Evolutionary conservation across 192 early-diverging fungal species (phyloP).

Genomic region (Irineochytrium annulatum): DNA sequence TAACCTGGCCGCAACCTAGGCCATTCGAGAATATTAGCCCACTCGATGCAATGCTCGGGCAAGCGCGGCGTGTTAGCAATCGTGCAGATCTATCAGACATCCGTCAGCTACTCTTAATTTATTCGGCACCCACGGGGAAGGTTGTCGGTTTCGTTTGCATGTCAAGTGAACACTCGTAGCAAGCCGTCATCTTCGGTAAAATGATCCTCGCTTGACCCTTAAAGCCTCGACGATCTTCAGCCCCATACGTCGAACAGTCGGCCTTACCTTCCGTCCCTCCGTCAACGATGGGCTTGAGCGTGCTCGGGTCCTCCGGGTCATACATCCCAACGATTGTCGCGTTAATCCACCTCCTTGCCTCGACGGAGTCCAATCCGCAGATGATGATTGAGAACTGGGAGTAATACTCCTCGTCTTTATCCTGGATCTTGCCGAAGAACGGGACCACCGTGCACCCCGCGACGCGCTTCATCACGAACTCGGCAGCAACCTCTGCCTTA

Average conservation of each 20-base stretch:
- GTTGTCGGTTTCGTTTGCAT: conserved; percentile 85
- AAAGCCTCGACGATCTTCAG: conserved; percentile 56
- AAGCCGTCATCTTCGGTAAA: conserved; percentile 76
- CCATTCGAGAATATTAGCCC: conserved; percentile 92
- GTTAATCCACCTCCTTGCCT: conserved; percentile 97
- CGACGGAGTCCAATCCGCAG: conserved; percentile 91
- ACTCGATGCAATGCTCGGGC: conserved; percentile 98
- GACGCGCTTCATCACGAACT: conserved; percentile 81
- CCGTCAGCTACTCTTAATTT: neutral
- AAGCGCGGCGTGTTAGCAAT: conserved; percentile 97
- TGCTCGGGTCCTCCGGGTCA: conserved; percentile 67
- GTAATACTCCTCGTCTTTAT: conserved; percentile 94
- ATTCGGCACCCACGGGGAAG: conserved; percentile 57
- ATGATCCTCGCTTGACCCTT: conserved; percentile 94
- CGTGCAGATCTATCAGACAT: conserved; percentile 71
- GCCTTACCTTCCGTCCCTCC: conserved; percentile 85
- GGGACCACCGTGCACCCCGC: conserved; percentile 73
- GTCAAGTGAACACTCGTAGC: conserved; percentile 94
- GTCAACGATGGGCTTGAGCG: conserved; percentile 85
- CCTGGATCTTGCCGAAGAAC: conserved; percentile 88
- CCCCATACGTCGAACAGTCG: neutral
- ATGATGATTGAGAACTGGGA: conserved; percentile 80
- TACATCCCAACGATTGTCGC: conserved; percentile 76
- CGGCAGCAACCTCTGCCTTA: conserved; percentile 75
- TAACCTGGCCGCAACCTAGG: conserved; percentile 72